A percentile compares a stretch with the other conserved stretches of the same genome.
Evolutionary conservation across 495 filamentous ascomycete genomes (phyloP).

Genomic region (Tuber magnatum): DNA sequence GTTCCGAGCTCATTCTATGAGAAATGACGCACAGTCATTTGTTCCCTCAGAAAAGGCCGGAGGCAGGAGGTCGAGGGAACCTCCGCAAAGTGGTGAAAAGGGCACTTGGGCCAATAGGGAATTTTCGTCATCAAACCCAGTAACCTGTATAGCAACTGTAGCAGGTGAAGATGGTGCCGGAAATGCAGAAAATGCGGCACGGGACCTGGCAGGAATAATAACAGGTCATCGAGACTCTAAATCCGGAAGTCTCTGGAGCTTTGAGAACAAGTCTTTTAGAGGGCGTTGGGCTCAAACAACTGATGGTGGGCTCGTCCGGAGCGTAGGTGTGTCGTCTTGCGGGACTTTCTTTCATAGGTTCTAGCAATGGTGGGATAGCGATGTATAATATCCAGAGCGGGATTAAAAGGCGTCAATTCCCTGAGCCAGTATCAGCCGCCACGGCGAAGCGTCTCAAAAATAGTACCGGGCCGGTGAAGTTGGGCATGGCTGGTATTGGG

Average conservation of each 20-base stretch:
- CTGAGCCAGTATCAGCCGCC: conserved; percentile 57
- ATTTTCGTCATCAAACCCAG: conserved; percentile 74
- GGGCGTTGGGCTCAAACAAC: conserved; percentile 90
- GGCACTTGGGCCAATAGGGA: conserved; percentile 50
- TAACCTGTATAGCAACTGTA: conserved; percentile 82
- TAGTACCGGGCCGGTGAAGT: conserved; percentile 38
- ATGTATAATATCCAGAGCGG: conserved; percentile 98
- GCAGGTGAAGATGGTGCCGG: conserved; percentile 73
- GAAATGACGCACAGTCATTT: conserved; percentile 86
- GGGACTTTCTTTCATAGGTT: conserved; percentile 94
- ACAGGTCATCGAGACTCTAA: conserved; percentile 86
- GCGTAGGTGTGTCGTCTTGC: conserved; percentile 79
- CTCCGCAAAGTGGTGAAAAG: conserved; percentile 53
- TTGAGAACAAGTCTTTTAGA: conserved; percentile 88
- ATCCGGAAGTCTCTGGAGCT: conserved; percentile 79
- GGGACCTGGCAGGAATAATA: conserved; percentile 93
- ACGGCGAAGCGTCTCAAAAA: conserved; percentile 53
- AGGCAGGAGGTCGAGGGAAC: conserved; percentile 76
- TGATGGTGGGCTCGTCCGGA: conserved; percentile 76
- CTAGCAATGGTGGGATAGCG: conserved; percentile 69
- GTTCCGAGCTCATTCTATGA: conserved; percentile 90
- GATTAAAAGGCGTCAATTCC: conserved; percentile 74
- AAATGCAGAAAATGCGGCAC: conserved; percentile 58
- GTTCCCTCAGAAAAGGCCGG: conserved; percentile 77
- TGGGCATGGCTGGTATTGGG: conserved; percentile 47